These are phyloP conservation scores for Cnidoscolus chayamansa DNA, from an alignment of 441 rosid genomes.

Conservation along the genomic window DNA sequence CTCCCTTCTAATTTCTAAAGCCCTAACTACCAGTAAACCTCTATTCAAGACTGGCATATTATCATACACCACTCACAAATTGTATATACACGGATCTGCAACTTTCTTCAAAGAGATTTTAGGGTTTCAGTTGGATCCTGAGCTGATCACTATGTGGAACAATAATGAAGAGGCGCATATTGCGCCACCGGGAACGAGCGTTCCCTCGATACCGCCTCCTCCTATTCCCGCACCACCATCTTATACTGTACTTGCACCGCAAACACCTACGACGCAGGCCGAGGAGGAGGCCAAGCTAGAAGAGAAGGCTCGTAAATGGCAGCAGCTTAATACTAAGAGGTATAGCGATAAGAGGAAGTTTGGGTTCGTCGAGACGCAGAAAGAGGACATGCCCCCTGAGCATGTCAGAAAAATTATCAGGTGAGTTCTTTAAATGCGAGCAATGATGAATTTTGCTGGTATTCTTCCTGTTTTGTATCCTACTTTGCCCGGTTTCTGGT, in stretches of 20 bases:
- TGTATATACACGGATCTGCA: constrained; percentile 12
- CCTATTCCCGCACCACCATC: constrained; percentile 79
- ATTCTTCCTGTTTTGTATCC: neutral
- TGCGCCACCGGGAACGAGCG: constrained; percentile 85
- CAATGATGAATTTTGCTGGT: neutral
- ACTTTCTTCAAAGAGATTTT: neutral
- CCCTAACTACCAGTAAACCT: neutral
- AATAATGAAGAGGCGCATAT: constrained; percentile 51
- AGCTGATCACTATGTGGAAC: constrained; percentile 51
- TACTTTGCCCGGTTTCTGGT: constrained; percentile 14
- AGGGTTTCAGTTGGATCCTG: neutral
- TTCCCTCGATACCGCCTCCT: constrained; percentile 56
- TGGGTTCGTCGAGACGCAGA: constrained; percentile 95
- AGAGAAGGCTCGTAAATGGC: constrained; percentile 96
- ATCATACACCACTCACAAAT: neutral
- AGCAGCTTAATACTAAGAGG: constrained; percentile 85
- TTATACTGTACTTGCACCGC: constrained; percentile 54
- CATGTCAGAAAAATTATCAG: constrained; percentile 91
- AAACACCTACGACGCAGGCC: constrained; percentile 48
- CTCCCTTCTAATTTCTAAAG: too few species aligned
- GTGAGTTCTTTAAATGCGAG: constrained; percentile 19
- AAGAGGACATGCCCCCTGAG: constrained; percentile 99
- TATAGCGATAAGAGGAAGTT: constrained; percentile 94
- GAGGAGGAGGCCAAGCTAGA: constrained; percentile 75
- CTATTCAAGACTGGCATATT: neutral